These are phyloP conservation scores for Protomyces inouyei DNA, from an alignment of 1,139 yeast genomes.

Conservation along the genomic window DNA sequence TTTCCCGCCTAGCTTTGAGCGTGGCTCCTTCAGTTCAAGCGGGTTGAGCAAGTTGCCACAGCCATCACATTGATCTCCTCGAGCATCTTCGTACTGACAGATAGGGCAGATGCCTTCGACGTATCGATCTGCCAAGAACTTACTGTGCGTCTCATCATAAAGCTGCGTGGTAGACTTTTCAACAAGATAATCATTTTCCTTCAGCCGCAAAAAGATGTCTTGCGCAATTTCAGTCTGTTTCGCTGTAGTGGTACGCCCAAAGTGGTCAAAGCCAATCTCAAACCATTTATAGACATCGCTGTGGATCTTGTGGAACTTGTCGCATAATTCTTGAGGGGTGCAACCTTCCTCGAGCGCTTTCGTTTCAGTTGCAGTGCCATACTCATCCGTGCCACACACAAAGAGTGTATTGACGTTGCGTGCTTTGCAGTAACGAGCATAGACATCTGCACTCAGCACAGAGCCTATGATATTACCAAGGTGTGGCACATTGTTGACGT, in stretches of 20 bases:
- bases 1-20: slow-evolving; percentile 84
- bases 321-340: slow-evolving; percentile 82
- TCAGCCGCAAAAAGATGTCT: slow-evolving; percentile 72
- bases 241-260: slow-evolving; percentile 92
- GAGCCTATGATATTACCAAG: slow-evolving; percentile 95
- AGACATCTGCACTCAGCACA: slow-evolving; percentile 90
- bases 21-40: slow-evolving; percentile 85
- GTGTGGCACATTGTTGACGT: slow-evolving; percentile 97
- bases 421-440: slow-evolving; percentile 80
- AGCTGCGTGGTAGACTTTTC: slow-evolving; percentile 85
- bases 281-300: slow-evolving; percentile 93
- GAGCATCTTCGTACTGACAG: slow-evolving; percentile 90
- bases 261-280: slow-evolving; percentile 86
- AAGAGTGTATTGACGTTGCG: slow-evolving; percentile 82
- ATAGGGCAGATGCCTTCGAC: slow-evolving; percentile 98
- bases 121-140: slow-evolving; percentile 90
- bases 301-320: slow-evolving; percentile 81
- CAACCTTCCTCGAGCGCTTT: slow-evolving; percentile 92
- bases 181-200: slow-evolving; percentile 71
- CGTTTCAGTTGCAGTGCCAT: slow-evolving; percentile 98
- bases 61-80: slow-evolving; percentile 98
- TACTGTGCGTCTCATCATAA: slow-evolving; percentile 83
- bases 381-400: slow-evolving; percentile 97
- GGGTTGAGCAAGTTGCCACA: slow-evolving; percentile 90
- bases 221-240: slow-evolving; percentile 94